These are phyloP conservation scores for Monosporascus cannonballus DNA, from an alignment of 2,329 filamentous ascomycete species.

Conservation along the genomic window DNA sequence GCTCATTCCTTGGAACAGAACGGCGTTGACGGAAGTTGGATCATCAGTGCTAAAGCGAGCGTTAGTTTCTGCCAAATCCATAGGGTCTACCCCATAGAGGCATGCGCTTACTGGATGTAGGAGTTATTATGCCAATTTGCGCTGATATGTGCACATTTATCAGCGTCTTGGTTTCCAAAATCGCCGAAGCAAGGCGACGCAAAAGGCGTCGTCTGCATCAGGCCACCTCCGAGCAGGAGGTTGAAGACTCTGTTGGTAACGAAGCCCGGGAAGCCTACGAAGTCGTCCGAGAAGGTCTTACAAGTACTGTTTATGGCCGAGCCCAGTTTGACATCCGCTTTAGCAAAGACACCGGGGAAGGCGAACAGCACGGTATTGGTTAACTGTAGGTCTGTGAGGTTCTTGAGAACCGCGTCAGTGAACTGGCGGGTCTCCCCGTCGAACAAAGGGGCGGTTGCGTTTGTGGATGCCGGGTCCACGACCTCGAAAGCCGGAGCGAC, in stretches of 20 bases:
- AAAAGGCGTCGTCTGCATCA: slow-evolving; percentile 20
- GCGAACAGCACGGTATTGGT: slow-evolving; percentile 18
- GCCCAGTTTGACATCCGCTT: not conserved
- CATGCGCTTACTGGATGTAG: slow-evolving; percentile 17
- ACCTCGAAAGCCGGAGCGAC: slow-evolving; percentile 19
- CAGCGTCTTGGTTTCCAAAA: slow-evolving; percentile 18
- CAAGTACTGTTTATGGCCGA: slow-evolving; percentile 12
- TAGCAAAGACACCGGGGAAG: slow-evolving; percentile 11
- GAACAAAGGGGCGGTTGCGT: slow-evolving; percentile 21
- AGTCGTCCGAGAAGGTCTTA: slow-evolving; percentile 21
- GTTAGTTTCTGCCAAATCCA: slow-evolving; percentile 4
- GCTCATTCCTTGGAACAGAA: slow-evolving; percentile 19
- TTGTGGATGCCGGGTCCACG: slow-evolving; percentile 17
- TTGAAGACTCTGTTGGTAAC: slow-evolving; percentile 19
- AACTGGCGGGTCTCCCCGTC: slow-evolving; percentile 20
- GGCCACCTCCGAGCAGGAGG: slow-evolving; percentile 19
- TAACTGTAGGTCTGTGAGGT: slow-evolving; percentile 18
- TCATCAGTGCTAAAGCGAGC: slow-evolving; percentile 16
- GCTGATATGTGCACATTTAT: slow-evolving; percentile 19
- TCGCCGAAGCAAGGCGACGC: slow-evolving; percentile 22
- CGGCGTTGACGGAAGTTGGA: slow-evolving; percentile 23
- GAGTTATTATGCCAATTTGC: slow-evolving; percentile 21
- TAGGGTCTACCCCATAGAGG: not conserved
- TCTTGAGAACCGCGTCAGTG: slow-evolving; percentile 19
- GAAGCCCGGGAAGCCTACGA: slow-evolving; percentile 17